Evolutionary conservation across 768 basidiomycete species (phyloP), one percentile per base, ranked within the genome.

Genomic region (Trametes cingulata): DNA sequence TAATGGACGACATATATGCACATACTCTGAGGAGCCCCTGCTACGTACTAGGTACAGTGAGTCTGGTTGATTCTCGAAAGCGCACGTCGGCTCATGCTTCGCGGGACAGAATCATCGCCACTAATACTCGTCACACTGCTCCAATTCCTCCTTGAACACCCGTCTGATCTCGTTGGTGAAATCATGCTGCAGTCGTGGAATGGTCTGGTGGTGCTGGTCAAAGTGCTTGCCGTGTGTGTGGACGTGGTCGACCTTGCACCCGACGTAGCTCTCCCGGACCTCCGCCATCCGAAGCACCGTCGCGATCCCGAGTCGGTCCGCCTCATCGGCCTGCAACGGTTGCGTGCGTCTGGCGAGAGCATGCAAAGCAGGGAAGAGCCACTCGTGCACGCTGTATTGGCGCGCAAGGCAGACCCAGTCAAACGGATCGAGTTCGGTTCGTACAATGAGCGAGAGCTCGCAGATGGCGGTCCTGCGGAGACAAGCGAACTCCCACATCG

Each of bases 351-450:
- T 39, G 14, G 54, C 54, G 4, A 63, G 37, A 22, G 58, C 58
- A 20, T 52, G 35, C n/a, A 65, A 55, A 0, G 66, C 62, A 3
- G 62, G 66, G 20, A 58, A 48, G 29, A 68, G 50, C 69, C 69
- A 70, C 14, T 67, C 55, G 14, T 41, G 20, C 7, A 66, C 64
- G 20, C 58, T 60, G 54, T 60, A 68, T 41, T 60, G 60, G 7
- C 57, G 51, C 13, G 69, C 62, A 19, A 67, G 39, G 3, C 46
- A 33, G 22, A 72, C 46, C 33, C 65, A 59, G 12, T 61, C 63
- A 25, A 65, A 55, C 15, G 62, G 52, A 1, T 70, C 61, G 29
- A 33, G 6, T 9, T 22, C 13, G 3, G 6, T n/a, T 7, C 46
- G 51, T 51, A 67, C 58, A 22, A 56, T 50, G 2, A 55, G 56